A percentile compares a stretch with the other conserved stretches of the same genome.
These are phyloP conservation scores for Quillaja saponaria DNA, from an alignment of 306 rosid species.

Conservation along the genomic window DNA sequence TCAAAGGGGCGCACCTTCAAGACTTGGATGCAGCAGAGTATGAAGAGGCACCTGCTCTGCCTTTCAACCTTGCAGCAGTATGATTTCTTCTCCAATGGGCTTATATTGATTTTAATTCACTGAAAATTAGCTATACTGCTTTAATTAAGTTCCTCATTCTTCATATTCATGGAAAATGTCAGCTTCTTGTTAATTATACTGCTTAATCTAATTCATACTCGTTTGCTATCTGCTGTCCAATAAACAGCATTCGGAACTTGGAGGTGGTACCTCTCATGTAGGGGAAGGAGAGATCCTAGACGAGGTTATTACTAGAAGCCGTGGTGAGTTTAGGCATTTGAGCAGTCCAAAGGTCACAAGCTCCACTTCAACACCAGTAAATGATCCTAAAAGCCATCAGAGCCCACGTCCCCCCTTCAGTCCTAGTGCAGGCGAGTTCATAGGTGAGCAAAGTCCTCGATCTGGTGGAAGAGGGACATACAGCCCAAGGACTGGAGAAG, in stretches of 20 bases:
- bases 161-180: not conserved
- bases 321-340: constrained; percentile 86
- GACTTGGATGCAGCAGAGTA: constrained; percentile 95
- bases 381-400: constrained; percentile 43
- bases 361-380: constrained; percentile 67
- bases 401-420: constrained; percentile 56
- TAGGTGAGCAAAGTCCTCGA: constrained; percentile 68
- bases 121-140: too few relatives aligned
- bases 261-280: constrained; percentile 53
- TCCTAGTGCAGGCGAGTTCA: constrained; percentile 61
- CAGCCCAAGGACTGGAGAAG: constrained; percentile 61
- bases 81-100: constrained; percentile 19
- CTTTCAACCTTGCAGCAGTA: constrained; percentile 77
- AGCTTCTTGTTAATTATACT: constrained; percentile 1
- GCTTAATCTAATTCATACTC: not conserved
- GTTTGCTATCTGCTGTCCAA: constrained; percentile 4
- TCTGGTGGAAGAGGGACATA: constrained; percentile 52
- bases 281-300: constrained; percentile 84
- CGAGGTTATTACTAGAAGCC: constrained; percentile 84
- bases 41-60: constrained; percentile 86
- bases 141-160: not conserved
- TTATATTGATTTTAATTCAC: not conserved
- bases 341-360: constrained; percentile 82
- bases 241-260: constrained; percentile 77
- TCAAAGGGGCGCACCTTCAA: constrained; percentile 91